Percentiles rank a stretch among this genome's conserved stretches.
phyloP scores from a whole-genome alignment of 2,329 filamentous ascomycete genomes.

The Fusarium clavum region DNA sequence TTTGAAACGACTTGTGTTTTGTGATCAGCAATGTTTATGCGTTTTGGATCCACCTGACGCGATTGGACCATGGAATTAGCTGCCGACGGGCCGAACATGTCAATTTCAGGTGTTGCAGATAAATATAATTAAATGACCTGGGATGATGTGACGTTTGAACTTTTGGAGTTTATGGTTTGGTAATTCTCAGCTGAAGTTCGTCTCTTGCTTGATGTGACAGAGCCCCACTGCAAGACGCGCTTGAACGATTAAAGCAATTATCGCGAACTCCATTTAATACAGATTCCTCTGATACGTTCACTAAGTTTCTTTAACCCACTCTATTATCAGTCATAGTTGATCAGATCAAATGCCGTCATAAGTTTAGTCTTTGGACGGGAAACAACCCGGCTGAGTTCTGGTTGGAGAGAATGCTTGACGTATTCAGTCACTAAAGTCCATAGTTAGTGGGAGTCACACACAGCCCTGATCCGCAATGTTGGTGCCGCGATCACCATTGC shows the following conservation, averaged over 20 bases:
- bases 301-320: background rate
- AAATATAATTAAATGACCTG: background rate
- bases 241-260: background rate
- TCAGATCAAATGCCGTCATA: no score
- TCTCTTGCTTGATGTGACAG: background rate
- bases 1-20: conserved; percentile 13
- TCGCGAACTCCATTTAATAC: background rate
- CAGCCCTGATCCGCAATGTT: no score
- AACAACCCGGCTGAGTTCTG: no score
- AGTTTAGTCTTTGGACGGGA: no score
- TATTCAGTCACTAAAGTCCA: no score
- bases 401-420: no score
- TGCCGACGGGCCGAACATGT: background rate
- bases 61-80: background rate
- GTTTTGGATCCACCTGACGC: background rate
- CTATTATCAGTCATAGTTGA: accelerated
- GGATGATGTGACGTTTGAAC: background rate
- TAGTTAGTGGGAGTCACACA: no score
- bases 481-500: no score
- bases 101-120: background rate
- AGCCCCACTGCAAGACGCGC: accelerated
- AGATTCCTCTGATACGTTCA: background rate
- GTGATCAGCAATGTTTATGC: background rate
- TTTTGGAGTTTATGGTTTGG: background rate
- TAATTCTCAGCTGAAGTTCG: background rate